A percentile compares a stretch with the other conserved stretches of the same genome.
Evolutionary conservation across 2,329 filamentous ascomycete species (phyloP).

Genomic region (Tolypocladium amazonense): DNA sequence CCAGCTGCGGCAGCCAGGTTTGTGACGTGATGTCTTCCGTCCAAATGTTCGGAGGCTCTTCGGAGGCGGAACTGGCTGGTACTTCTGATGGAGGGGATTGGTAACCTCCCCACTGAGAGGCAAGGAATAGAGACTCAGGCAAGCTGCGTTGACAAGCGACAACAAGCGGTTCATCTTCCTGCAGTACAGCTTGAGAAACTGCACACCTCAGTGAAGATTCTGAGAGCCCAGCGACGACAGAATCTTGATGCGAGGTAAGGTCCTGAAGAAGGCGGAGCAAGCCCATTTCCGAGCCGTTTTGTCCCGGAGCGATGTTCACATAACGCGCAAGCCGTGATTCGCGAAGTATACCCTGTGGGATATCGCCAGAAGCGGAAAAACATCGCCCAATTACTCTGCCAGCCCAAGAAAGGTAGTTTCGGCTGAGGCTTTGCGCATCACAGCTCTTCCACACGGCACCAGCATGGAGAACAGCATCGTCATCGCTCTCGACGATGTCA

Average conservation of each 20-base stretch:
- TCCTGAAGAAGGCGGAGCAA: constrained; percentile 52
- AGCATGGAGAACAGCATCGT: constrained; percentile 49
- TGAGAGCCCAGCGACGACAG: constrained; percentile 44
- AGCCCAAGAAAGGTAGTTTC: constrained; percentile 73
- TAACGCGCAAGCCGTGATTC: constrained; percentile 48
- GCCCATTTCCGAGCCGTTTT: constrained; percentile 50
- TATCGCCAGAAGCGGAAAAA: constrained; percentile 65
- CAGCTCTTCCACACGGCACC: constrained; percentile 70
- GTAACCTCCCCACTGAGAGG: constrained; percentile 48
- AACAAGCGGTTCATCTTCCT: constrained; percentile 35
- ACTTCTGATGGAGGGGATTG: constrained; percentile 43
- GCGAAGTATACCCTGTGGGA: constrained; percentile 48
- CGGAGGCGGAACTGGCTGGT: constrained; percentile 1
- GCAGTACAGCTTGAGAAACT: constrained; percentile 39
- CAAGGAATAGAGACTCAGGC: constrained; percentile 36
- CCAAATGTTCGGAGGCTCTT: constrained; percentile 17
- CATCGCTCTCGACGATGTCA: constrained; percentile 61
- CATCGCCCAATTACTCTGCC: constrained; percentile 74
- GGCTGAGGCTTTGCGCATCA: constrained; percentile 48
- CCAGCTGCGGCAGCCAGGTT: constrained; percentile 53
- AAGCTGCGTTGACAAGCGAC: constrained; percentile 41
- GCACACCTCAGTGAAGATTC: constrained; percentile 49
- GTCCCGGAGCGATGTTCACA: constrained; percentile 32
- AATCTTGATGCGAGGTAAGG: constrained; percentile 48
- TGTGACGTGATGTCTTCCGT: constrained; percentile 28